Conservation (phyloP, 2,329 filamentous ascomycete genomes). For the Scytalidium sp. region DNA sequence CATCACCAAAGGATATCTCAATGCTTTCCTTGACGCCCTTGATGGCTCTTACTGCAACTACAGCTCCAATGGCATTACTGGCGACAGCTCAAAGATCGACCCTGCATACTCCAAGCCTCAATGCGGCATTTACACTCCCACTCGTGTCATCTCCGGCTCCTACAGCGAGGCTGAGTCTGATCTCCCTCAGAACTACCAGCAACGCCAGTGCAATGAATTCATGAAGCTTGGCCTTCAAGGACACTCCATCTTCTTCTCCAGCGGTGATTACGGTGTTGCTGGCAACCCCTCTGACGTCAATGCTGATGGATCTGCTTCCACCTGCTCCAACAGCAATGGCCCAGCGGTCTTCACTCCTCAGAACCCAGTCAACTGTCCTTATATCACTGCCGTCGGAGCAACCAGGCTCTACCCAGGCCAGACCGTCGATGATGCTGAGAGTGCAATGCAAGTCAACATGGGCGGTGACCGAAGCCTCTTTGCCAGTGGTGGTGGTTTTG, state of each 20-base stretch:
- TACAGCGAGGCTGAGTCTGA: constrained; percentile 50
- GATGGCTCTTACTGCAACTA: constrained; percentile 44
- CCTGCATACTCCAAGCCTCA: constrained; percentile 31
- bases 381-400: constrained; percentile 65
- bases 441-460: constrained; percentile 24
- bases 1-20: constrained; percentile 14
- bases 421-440: constrained; percentile 22
- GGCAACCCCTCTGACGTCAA: constrained; percentile 26
- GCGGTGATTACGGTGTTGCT: constrained; percentile 49
- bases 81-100: constrained; percentile 27
- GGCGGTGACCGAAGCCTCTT: constrained; percentile 35
- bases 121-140: constrained; percentile 42
- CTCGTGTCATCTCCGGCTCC: constrained; percentile 53
- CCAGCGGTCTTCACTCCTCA: constrained; percentile 34
- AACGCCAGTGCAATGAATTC: constrained; percentile 59
- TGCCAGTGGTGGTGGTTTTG: constrained; percentile 45
- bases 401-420: constrained; percentile 42
- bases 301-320: constrained; percentile 18
- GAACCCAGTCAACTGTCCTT: constrained; percentile 67
- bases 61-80: constrained; percentile 33
- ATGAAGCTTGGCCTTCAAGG: constrained; percentile 63
- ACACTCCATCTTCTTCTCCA: constrained; percentile 58
- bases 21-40: constrained; percentile 32
- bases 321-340: constrained; percentile 18
- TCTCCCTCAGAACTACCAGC: constrained; percentile 46